Base-by-base conservation (phyloP, 2,329 filamentous ascomycete species). In the Paecilomyces fulvus region DNA sequence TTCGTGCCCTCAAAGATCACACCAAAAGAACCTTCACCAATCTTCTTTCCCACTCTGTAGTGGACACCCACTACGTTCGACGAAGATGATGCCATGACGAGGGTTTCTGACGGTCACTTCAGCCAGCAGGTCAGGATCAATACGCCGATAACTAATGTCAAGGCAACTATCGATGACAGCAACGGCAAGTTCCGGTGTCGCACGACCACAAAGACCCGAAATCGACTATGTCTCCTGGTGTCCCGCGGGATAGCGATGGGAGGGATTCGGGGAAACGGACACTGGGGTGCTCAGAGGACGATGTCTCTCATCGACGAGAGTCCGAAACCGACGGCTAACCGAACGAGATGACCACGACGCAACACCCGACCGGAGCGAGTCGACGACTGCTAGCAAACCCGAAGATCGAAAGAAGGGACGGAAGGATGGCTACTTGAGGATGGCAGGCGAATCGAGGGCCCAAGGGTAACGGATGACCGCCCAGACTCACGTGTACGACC, bases 1-100 rank as follows among this genome's bases (percentile, higher is more conserved):
- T 99, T 99, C 70, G 92, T 97, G 65, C 94, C 94, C 77, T 97
- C 94, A 70, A 97, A 97, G 72, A 97, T 96, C 67, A 97, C 94
- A 80, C 92, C 92, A 70, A 97, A 97, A 43, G 91, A 96, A 63
- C 92, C 92, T 83, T 97, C 94, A 74, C 94, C 94, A 67, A 99
- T 97, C 81, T 99, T 99, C 84, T 97, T 97, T 68, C 94, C 94
- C 64, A 99, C 94, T 64, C 94, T 85, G 77, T 99, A 99, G 79
- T 99, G 94, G 65, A 99, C 94, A 72, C 94, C 94, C 69, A 97
- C 94, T 65, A 99, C 94, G 77, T 97, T 97, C 60, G 91, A 96
- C 61, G 90, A 94, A 59, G 88, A 90, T 62, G 89, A 92, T 58
- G 90, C 85, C 90, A 94, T 94, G 72, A 68, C 72, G 72, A 65